Conservation (phyloP, 148 eudicot species). For the Rhododendron ferrugineum region DNA sequence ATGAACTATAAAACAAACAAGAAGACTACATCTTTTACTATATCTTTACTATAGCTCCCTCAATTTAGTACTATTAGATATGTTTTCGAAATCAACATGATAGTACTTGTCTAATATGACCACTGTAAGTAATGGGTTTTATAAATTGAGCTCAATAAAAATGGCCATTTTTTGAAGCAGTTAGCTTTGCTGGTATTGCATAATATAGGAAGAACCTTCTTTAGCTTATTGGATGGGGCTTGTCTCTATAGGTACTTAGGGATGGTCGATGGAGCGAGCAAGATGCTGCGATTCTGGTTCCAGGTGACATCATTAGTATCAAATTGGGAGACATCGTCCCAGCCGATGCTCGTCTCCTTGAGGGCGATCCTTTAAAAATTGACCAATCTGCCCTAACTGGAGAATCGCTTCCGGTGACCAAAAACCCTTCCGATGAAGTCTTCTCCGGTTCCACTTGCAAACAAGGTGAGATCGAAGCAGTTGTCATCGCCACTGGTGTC, state of each 20-base stretch:
- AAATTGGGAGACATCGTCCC: slow-evolving; percentile 90
- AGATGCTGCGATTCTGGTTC: slow-evolving; percentile 80
- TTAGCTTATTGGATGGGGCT: background rate
- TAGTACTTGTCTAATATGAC: background rate
- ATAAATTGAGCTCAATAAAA: background rate
- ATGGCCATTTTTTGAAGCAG: background rate
- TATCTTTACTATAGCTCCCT: background rate
- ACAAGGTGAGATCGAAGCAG: slow-evolving; percentile 91
- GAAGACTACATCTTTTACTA: background rate
- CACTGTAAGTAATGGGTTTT: background rate
- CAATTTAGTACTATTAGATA: background rate
- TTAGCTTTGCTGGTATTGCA: background rate
- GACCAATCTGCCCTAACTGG: slow-evolving; percentile 98
- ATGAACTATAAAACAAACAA: background rate
- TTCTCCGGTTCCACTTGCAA: slow-evolving; percentile 99
- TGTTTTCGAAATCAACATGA: background rate
- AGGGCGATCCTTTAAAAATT: slow-evolving; percentile 87
- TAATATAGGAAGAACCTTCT: background rate
- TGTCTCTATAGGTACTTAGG: slow-evolving; percentile 52
- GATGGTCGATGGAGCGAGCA: slow-evolving; percentile 86
- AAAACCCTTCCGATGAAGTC: slow-evolving; percentile 70
- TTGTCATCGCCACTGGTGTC: slow-evolving; percentile 97
- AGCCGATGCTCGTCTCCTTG: slow-evolving; percentile 96
- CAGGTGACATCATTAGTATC: slow-evolving; percentile 92
- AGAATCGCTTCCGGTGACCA: slow-evolving; percentile 93